A percentile compares a stretch with the other conserved stretches of the same genome.
Conservation (phyloP, 192 early-diverging fungal genomes). For the Pecoramyces ruminantium region DNA sequence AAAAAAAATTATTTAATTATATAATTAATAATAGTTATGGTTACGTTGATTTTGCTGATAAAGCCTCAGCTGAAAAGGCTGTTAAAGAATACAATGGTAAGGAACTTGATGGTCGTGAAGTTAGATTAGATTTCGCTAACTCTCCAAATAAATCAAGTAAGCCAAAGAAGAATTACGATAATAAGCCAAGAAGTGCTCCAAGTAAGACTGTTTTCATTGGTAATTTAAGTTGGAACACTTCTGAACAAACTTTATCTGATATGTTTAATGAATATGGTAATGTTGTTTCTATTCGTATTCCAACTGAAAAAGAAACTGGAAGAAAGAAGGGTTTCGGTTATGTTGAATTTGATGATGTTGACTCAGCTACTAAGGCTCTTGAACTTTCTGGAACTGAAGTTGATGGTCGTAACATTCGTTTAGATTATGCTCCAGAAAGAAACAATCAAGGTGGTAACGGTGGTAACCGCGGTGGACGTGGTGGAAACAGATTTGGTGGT, state of each 20-base stretch:
- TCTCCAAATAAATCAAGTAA: constrained; percentile 25
- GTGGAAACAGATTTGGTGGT: constrained; percentile 32
- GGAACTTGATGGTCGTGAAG: constrained; percentile 66
- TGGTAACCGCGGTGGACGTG: constrained; percentile 17
- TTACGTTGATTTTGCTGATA: constrained; percentile 67
- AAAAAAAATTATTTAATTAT: not conserved
- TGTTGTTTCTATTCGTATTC: constrained; percentile 40
- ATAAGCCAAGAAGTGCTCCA: constrained; percentile 13
- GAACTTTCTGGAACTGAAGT: constrained; percentile 62
- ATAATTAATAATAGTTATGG: constrained; percentile 39
- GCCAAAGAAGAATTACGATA: not conserved
- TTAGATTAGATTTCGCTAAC: constrained; percentile 59
- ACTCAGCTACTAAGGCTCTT: constrained; percentile 33
- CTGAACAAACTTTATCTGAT: constrained; percentile 41
- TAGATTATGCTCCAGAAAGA: constrained; percentile 55
- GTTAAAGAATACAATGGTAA: constrained; percentile 46
- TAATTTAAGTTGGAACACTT: constrained; percentile 49
- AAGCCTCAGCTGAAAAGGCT: constrained; percentile 38
- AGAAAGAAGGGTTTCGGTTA: constrained; percentile 49
- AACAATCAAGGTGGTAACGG: not conserved
- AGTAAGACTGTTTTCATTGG: constrained; percentile 66
- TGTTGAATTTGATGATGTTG: constrained; percentile 22
- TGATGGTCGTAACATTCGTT: constrained; percentile 62
- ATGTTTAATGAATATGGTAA: constrained; percentile 49
- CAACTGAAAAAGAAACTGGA: constrained; percentile 58